phyloP scores from a whole-genome alignment of 1,284 basidiomycete genomes.

The Singerocomus inundabilis region DNA sequence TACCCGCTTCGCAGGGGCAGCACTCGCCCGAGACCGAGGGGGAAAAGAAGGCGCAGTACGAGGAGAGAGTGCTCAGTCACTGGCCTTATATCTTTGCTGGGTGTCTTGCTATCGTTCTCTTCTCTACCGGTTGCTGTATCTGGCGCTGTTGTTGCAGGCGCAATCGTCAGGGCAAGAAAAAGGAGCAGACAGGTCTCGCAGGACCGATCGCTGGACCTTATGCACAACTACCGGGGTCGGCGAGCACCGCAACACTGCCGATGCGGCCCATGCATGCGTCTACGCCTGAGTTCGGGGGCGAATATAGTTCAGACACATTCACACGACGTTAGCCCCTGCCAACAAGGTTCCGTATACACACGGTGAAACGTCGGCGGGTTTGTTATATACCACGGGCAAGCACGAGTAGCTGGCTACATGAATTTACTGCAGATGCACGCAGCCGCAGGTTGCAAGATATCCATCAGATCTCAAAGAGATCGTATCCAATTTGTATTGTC shows the following conservation, averaged over 20 bases:
- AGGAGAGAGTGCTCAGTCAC: constrained; percentile 65
- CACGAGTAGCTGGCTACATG: constrained; percentile 34
- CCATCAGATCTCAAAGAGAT: background rate
- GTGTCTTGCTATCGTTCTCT: constrained; percentile 51
- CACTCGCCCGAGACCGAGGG: constrained; percentile 61
- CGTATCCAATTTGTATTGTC: constrained; percentile 8
- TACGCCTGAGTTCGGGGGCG: constrained; percentile 15
- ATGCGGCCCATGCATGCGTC: constrained; percentile 31
- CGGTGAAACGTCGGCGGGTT: background rate
- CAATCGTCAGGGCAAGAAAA: constrained; percentile 29
- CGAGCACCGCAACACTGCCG: constrained; percentile 26
- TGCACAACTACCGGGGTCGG: constrained; percentile 25
- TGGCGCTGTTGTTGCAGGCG: constrained; percentile 66
- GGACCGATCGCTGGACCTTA: constrained; percentile 18
- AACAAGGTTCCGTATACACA: background rate
- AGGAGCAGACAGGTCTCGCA: constrained; percentile 14
- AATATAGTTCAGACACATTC: constrained; percentile 18
- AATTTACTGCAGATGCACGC: constrained; percentile 19
- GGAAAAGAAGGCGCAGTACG: constrained; percentile 70
- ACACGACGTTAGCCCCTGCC: constrained; percentile 5
- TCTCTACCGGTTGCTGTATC: constrained; percentile 50
- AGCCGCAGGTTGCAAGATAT: constrained; percentile 3
- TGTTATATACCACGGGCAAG: constrained; percentile 20
- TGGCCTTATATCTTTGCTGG: constrained; percentile 77
- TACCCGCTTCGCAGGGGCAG: constrained; percentile 58